Base-by-base conservation (phyloP, 306 rosid species). In the Citrullus colocynthis region DNA sequence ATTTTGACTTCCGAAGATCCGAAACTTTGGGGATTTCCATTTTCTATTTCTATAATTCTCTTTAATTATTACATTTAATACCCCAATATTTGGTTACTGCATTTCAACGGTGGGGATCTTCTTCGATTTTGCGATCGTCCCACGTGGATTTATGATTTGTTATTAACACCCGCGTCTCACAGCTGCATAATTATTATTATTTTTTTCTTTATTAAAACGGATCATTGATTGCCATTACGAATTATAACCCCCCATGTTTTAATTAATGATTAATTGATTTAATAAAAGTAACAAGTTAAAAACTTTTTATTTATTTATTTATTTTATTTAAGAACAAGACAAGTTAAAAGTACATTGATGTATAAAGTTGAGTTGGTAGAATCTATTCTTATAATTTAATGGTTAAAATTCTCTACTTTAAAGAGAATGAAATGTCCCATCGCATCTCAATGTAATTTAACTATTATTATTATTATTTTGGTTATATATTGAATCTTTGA, bases 11-110 rank as follows among this genome's bases (percentile, higher is more conserved):
- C 2, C 36, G 2, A 5, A 44, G 75, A 69, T 69, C 75, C 75
- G 75, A 41, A 44, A 69, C 55, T 69, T 41, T 14, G 76, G 76
- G 76, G 58, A 71, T 71, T 71, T 67, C n/a, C 13, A 12, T 45
- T 24, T 71, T 14, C 2, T 13, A 24, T 48, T 6, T 21, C 13
- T 44, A 5, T 45, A 12, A 70, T 42, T 69, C 0, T 69, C 36
- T 37, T 16, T 70, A 44, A 12, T 67, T 67, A 18, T 42, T 13
- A 54, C 56, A 42, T 70, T 44, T 45, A 71, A 69, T 41, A 9
- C 20, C 55, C 9, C 0, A 5, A 6, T 17, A 17, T 69, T 20
- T 67, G 0, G 2, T 10, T 9, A 2, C 16, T 39, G 15, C 4
- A 20, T 18, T 69, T 69, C 32, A 69, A 69, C 54, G 34, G 55